These are phyloP conservation scores for Pythium dissimile DNA, from an alignment of 352 stramenopile species.

Conservation along the genomic window DNA sequence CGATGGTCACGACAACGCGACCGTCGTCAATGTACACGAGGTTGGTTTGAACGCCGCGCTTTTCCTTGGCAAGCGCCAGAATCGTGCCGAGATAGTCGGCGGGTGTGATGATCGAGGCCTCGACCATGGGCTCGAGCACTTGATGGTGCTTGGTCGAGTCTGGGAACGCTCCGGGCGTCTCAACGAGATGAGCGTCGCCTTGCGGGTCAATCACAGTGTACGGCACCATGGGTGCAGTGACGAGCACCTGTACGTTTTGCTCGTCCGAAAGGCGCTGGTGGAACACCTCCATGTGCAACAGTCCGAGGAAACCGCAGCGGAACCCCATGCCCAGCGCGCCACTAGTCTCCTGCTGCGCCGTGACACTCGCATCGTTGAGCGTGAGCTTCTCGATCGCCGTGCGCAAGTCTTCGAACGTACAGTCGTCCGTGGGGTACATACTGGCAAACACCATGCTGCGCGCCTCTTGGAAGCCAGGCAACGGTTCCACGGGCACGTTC, in stretches of 20 bases:
- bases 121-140: conserved; percentile 95
- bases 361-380: conserved; percentile 97
- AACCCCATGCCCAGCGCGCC: conserved; percentile 94
- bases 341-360: conserved; percentile 94
- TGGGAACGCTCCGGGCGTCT: conserved; percentile 76
- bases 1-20: conserved; percentile 92
- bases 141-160: conserved; percentile 85
- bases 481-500: conserved; percentile 47
- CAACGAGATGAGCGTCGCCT: conserved; percentile 39
- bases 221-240: conserved; percentile 98
- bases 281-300: conserved; percentile 99
- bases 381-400: conserved; percentile 94
- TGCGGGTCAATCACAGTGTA: conserved; percentile 89
- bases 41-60: conserved; percentile 89
- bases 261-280: conserved; percentile 97
- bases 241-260: conserved; percentile 96
- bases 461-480: conserved; percentile 81
- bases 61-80: conserved; percentile 92
- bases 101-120: conserved; percentile 96
- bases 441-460: conserved; percentile 98
- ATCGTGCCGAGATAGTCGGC: conserved; percentile 94
- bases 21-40: conserved; percentile 94
- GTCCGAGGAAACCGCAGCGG: conserved; percentile 95
- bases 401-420: conserved; percentile 95
- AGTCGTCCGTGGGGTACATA: conserved; percentile 97